These are phyloP conservation scores for Entelexis sorbosivorans DNA, from an alignment of 1,139 yeast species.

Conservation along the genomic window DNA sequence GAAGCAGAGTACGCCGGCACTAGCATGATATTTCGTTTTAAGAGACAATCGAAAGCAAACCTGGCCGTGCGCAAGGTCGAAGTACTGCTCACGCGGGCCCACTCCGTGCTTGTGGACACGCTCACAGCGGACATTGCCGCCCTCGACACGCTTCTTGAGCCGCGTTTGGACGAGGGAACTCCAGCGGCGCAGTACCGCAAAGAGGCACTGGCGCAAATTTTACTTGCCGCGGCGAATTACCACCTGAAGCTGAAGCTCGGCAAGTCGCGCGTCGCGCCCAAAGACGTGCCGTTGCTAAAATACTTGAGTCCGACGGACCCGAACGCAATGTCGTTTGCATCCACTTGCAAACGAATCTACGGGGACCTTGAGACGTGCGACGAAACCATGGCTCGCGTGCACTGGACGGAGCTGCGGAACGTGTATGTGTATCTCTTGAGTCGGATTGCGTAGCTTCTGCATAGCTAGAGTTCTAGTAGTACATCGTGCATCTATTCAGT, in stretches of 20 bases:
- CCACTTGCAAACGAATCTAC: constrained; percentile 1
- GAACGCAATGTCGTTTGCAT: background rate
- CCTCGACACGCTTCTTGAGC: background rate
- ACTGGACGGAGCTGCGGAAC: constrained; percentile 9
- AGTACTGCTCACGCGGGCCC: background rate
- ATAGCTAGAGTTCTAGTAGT: too few species aligned
- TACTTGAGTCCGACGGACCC: constrained; percentile 11
- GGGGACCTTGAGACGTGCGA: background rate
- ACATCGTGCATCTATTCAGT: constrained; percentile 17
- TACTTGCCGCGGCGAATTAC: constrained; percentile 12
- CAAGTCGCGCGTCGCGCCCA: background rate
- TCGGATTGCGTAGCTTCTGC: constrained; percentile 2
- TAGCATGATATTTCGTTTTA: background rate
- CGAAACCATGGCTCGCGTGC: background rate
- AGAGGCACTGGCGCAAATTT: background rate
- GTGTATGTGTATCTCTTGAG: constrained; percentile 11
- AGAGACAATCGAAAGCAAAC: background rate
- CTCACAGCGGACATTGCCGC: background rate
- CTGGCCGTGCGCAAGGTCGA: background rate
- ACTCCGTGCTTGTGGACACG: background rate
- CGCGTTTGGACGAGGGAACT: background rate
- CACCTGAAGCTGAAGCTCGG: constrained; percentile 16
- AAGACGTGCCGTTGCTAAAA: constrained; percentile 3
- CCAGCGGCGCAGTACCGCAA: background rate
- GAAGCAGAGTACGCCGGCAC: too few species aligned